These are phyloP conservation scores for Ramularia endophylla DNA, from an alignment of 2,329 filamentous ascomycete species.

Conservation along the genomic window DNA sequence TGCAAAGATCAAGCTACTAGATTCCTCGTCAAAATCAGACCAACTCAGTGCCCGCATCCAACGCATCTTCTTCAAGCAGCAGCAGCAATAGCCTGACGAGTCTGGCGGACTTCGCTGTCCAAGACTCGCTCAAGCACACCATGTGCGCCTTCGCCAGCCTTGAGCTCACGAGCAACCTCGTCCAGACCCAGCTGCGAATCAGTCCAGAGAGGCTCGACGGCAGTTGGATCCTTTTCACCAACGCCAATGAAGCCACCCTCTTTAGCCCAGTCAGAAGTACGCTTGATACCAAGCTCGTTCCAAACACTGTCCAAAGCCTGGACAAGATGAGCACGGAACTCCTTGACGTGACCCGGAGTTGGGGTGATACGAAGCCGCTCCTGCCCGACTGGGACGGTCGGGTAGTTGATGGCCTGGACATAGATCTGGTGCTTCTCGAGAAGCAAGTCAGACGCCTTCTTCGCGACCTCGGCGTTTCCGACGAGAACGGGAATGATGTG, in stretches of 20 bases:
- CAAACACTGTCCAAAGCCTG: conserved; percentile 81
- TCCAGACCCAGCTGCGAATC: conserved; percentile 78
- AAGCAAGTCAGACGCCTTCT: conserved; percentile 85
- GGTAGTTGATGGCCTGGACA: conserved; percentile 98
- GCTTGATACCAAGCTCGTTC: conserved; percentile 81
- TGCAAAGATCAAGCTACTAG: too few relatives aligned
- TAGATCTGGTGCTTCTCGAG: conserved; percentile 89
- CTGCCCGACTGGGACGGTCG: conserved; percentile 95
- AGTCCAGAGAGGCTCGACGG: conserved; percentile 77
- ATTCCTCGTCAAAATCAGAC: too few relatives aligned
- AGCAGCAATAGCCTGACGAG: conserved; percentile 39
- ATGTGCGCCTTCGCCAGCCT: conserved; percentile 38
- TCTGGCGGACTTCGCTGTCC: conserved; percentile 41
- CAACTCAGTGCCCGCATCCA: too few relatives aligned
- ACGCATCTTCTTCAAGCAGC: conserved; percentile 21
- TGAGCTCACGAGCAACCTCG: conserved; percentile 58
- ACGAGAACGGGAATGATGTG: conserved; percentile 95
- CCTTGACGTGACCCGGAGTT: conserved; percentile 82
- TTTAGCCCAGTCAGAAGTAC: conserved; percentile 84
- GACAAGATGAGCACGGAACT: conserved; percentile 80
- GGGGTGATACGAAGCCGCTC: conserved; percentile 94
- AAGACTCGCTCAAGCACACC: conserved; percentile 45
- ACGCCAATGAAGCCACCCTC: conserved; percentile 94
- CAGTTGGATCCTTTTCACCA: conserved; percentile 59
- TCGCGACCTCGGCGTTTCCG: conserved; percentile 87